phyloP scores from a whole-genome alignment of 1,139 yeast genomes.

The Nakaseomyces kungkrabaensis region DNA sequence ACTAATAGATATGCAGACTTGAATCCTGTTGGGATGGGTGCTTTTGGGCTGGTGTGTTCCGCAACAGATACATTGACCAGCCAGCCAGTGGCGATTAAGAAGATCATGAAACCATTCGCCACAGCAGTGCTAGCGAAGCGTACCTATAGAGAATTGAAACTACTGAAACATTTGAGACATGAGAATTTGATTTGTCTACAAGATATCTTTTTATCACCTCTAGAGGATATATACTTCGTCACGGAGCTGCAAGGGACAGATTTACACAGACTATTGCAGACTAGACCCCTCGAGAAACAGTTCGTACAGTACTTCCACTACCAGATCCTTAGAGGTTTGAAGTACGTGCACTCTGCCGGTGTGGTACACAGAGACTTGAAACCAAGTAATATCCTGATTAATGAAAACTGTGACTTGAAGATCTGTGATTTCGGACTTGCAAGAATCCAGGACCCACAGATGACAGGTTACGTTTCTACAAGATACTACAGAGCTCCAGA shows the following conservation, averaged over 20 bases:
- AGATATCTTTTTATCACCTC: conserved; percentile 88
- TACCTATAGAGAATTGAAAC: conserved; percentile 88
- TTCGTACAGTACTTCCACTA: conserved; percentile 93
- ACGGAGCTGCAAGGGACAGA: conserved; percentile 97
- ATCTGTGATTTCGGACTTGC: conserved; percentile 97
- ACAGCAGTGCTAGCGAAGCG: conserved; percentile 93
- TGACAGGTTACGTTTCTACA: conserved; percentile 97
- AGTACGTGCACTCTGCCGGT: conserved; percentile 94
- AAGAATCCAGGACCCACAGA: conserved; percentile 94
- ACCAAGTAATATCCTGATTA: conserved; percentile 85
- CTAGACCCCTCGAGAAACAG: conserved; percentile 90
- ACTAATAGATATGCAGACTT: conserved; percentile 84
- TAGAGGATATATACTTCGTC: conserved; percentile 94
- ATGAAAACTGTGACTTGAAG: conserved; percentile 91
- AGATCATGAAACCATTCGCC: conserved; percentile 94
- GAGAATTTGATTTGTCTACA: conserved; percentile 89
- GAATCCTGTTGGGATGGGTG: conserved; percentile 99
- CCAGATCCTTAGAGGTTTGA: conserved; percentile 86
- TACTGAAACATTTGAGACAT: conserved; percentile 86
- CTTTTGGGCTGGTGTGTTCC: conserved; percentile 94
- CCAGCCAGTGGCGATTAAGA: conserved; percentile 93
- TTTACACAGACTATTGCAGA: conserved; percentile 77
- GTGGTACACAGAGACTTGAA: conserved; percentile 92
- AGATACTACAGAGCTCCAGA: conserved; percentile 98
- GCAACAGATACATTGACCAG: conserved; percentile 86